These are phyloP conservation scores for Cnidoscolus chayamansa DNA, from an alignment of 441 rosid genomes.

Conservation along the genomic window DNA sequence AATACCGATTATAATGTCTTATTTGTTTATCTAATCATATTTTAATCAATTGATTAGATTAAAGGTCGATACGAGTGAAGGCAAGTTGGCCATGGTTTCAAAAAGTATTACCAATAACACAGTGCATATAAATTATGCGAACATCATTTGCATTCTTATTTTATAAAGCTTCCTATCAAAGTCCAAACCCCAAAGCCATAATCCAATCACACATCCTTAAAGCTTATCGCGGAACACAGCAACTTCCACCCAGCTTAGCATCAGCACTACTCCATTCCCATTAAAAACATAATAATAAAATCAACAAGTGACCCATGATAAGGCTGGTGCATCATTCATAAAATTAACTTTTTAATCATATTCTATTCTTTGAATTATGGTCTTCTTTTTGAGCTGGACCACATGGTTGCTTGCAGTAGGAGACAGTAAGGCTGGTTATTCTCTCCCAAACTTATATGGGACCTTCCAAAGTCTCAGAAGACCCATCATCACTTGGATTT, in stretches of 20 bases:
- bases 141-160: background rate
- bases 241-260: constrained; percentile 17
- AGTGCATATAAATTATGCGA: background rate
- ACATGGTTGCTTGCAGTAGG: constrained; percentile 5
- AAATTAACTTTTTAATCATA: background rate
- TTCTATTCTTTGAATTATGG: constrained; percentile 1
- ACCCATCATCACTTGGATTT: background rate
- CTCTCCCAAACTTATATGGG: background rate
- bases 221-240: constrained; percentile 20
- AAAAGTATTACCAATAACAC: background rate
- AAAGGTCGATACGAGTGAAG: background rate
- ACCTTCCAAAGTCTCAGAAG: background rate
- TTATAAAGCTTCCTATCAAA: background rate
- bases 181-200: background rate
- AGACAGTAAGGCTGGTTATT: background rate
- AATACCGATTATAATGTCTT: no score
- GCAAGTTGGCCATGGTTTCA: constrained; percentile 5
- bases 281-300: constrained; percentile 15
- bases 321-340: constrained; percentile 3
- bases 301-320: constrained; percentile 23
- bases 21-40: no score
- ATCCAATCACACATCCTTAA: constrained; percentile 22
- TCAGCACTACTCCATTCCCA: constrained; percentile 20
- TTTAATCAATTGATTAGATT: background rate
- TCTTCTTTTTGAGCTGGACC: constrained; percentile 29